Percentiles rank a stretch among this genome's conserved stretches.
phyloP scores from a whole-genome alignment of 1,139 yeast species.

The Insectozyma bohioensis region DNA sequence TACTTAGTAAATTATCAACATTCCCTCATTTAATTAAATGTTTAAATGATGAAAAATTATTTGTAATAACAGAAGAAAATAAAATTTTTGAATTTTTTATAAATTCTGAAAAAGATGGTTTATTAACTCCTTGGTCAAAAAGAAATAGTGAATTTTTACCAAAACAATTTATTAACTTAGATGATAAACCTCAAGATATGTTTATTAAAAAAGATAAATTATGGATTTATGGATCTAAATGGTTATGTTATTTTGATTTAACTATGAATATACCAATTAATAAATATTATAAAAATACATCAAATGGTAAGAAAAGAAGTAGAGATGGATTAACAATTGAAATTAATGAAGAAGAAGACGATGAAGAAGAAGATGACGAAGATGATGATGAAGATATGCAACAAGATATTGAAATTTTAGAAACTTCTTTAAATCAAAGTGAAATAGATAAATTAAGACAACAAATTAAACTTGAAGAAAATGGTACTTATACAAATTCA shows the following conservation, averaged over 20 bases:
- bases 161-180: constrained; percentile 53
- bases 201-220: constrained; percentile 47
- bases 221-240: constrained; percentile 89
- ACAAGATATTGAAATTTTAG: constrained; percentile 34
- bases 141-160: constrained; percentile 77
- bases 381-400: constrained; percentile 19
- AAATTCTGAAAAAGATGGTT: constrained; percentile 26
- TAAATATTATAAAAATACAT: constrained; percentile 27
- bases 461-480: constrained; percentile 20
- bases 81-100: constrained; percentile 64
- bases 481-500: constrained; percentile 15
- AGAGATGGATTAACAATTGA: constrained; percentile 62
- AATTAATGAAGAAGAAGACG: constrained; percentile 29
- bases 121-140: constrained; percentile 78
- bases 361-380: no score
- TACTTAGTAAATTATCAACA: constrained; percentile 53
- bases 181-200: constrained; percentile 75
- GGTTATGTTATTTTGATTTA: constrained; percentile 78
- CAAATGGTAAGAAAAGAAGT: constrained; percentile 49
- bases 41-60: constrained; percentile 50
- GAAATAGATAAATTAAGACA: constrained; percentile 30
- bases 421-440: constrained; percentile 31
- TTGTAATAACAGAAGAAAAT: constrained; percentile 73
- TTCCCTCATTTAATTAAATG: constrained; percentile 66
- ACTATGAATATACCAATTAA: constrained; percentile 54